A percentile compares a stretch with the other conserved stretches of the same genome.
Evolutionary conservation across 805 yeast species (phyloP).

Genomic region (Candida rishiriensis): DNA sequence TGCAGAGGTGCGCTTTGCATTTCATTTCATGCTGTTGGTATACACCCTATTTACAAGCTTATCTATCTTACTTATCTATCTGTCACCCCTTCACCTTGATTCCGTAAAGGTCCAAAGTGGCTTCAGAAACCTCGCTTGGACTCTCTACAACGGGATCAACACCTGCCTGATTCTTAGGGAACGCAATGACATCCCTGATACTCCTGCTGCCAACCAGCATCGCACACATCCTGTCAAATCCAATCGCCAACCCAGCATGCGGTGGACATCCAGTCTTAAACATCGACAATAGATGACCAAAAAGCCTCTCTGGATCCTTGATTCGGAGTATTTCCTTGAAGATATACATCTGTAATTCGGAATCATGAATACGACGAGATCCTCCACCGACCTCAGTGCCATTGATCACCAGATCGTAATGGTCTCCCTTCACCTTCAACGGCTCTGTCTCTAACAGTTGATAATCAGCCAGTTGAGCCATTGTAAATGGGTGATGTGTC

Average conservation of each 20-base stretch:
- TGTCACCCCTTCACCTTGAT: constrained; percentile 23
- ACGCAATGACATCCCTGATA: constrained; percentile 91
- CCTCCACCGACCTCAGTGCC: constrained; percentile 99
- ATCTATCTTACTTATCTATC: background rate
- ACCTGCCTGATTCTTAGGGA: constrained; percentile 91
- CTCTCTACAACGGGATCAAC: constrained; percentile 82
- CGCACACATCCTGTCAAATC: constrained; percentile 90
- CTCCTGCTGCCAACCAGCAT: constrained; percentile 75
- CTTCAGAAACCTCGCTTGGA: constrained; percentile 61
- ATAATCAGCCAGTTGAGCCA: constrained; percentile 74
- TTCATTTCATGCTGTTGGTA: too few relatives aligned
- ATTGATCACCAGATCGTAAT: constrained; percentile 88
- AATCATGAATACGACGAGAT: constrained; percentile 88
- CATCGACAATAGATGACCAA: constrained; percentile 83
- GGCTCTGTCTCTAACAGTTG: constrained; percentile 51
- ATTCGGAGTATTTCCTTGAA: constrained; percentile 63
- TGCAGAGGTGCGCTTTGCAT: too few relatives aligned
- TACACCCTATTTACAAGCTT: background rate
- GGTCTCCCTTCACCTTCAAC: constrained; percentile 74
- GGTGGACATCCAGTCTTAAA: constrained; percentile 95
- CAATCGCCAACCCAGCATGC: constrained; percentile 95
- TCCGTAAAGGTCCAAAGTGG: constrained; percentile 52
- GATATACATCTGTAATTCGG: constrained; percentile 68
- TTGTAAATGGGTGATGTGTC: constrained; percentile 97
- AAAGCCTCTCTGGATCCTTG: constrained; percentile 51